Evolutionary conservation across 208 protist genomes (phyloP), one percentile per base, ranked within the genome.

Genomic region (Leishmania amazonensis): DNA sequence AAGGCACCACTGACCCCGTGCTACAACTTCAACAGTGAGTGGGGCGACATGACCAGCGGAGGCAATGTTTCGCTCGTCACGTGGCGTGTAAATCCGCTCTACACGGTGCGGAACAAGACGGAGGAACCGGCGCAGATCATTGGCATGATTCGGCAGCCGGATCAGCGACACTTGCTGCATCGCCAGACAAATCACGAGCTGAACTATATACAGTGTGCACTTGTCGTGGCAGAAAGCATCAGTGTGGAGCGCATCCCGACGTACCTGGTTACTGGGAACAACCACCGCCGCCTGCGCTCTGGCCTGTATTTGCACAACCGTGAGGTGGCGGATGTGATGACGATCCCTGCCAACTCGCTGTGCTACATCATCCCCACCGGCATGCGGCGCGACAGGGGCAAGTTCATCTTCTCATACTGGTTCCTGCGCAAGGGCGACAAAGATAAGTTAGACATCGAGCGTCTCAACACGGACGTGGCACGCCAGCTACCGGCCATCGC

Each of bases 381-480:
- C 17, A 92, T 95, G 90, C 85, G 87, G 53, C 92, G 84, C 54
- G 91, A 93, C 28, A 88, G 90, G 79, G 84, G 91, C 70, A 96
- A 94, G 84, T 97, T 97, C 81, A 88, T 97, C n/a, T 83, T 97
- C 35, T 96, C 92, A 35, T 96, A 93, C 80, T 95, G 90, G 89
- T 93, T 90, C 62, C 71, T 89, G 45, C 89, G 81, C 58, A 72
- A 76, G 19, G 81, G 76, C 35, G 89, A 95, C 68, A 83, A 81
- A 8, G 51, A 85, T n/a, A 80, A 85, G 40, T 35, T 96, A 53
- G 84, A 83, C 24, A 76, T 93, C 24, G 72, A 79, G 51, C 89
- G 89, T 49, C 79, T 93, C 67, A 89, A 89, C 31, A 71, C 88
- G 0, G 60, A 88, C 8, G 91, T 97, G 64, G 94, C 92, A 13